Evolutionary conservation across 1,284 basidiomycete species (phyloP), one percentile per base, ranked within the genome.

Genomic region (Microbotryomycetes sp.): DNA sequence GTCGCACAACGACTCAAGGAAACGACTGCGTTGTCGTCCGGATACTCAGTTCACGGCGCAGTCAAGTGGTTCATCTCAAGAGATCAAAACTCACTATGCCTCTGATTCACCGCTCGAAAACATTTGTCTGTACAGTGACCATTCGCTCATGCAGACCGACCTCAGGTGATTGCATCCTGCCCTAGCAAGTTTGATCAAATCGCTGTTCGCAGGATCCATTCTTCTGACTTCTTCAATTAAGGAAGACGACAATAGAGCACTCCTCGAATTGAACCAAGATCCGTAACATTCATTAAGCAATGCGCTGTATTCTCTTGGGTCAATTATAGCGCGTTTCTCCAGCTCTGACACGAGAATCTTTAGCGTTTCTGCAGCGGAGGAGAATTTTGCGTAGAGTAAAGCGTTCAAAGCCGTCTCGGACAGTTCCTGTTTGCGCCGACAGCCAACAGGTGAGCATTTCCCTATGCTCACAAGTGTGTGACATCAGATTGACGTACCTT

Each of bases 141-240:
- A 96, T 73, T 96, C 92, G 67, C 89, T 89, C 16, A 83, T 83
- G 71, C 91, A 94, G 3, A 93, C 80, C 56, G 91, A 86, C 71
- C 92, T 92, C 54, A 97, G 78, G 74, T 92, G 94, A 62, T 85
- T 86, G 73, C 92, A 96, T 4, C 92, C 92, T 1, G 88, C 80
- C 59, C 89, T 81, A 0, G 92, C 92, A 67, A 96, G 77, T 69
- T 91, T 89, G 25, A 96, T 90, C 7, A 96, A 78, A 62, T 92
- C 91, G 14, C 85, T 86, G 59, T 82, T 77, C 2, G 78, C 77
- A 1, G 89, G 88, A 72, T 93, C 87, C 54, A 96, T 80, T 1
- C 87, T 83, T 56, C 81, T 82, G 60, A 94, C 87, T 75, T 96
- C 92, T 69, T 87, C 86, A 57, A 81, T 80, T 22, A 96, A 80